Evolutionary conservation across 345 rosid species (phyloP).

Genomic region (Murraya koenigii): DNA sequence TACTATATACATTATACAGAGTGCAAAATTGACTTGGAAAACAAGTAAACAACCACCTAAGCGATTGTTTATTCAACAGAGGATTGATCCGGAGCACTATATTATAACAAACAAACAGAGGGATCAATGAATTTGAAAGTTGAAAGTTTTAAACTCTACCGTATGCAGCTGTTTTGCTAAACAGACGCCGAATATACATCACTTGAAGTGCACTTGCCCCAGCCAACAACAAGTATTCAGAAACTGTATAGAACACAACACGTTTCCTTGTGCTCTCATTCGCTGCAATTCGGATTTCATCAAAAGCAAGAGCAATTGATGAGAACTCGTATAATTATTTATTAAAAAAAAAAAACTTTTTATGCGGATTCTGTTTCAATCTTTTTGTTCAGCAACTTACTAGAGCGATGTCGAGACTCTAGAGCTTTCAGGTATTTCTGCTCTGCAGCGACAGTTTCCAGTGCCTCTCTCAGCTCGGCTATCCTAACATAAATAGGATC

Average conservation of each 20-base stretch:
- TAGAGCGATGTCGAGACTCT: constrained; percentile 31
- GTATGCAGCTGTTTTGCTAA: constrained; percentile 35
- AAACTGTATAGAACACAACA: constrained; percentile 33
- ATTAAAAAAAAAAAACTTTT: background rate
- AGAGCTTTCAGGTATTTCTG: constrained; percentile 38
- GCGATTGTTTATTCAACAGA: no score
- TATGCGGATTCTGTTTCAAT: background rate
- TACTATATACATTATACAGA: background rate
- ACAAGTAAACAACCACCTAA: background rate
- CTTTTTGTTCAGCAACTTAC: constrained; percentile 11
- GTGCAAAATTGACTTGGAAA: no score
- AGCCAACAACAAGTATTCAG: constrained; percentile 33
- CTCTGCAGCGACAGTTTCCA: constrained; percentile 37
- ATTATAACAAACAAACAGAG: no score
- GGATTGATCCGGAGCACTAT: no score
- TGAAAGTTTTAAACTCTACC: constrained; percentile 25
- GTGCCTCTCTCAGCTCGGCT: constrained; percentile 40
- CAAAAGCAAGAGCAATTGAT: background rate
- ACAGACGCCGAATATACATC: constrained; percentile 32
- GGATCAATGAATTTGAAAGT: no score
- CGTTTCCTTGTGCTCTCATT: constrained; percentile 40
- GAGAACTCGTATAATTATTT: no score
- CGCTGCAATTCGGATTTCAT: constrained; percentile 19
- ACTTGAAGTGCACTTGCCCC: constrained; percentile 31
- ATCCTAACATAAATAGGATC: constrained; percentile 38